Base-by-base conservation (phyloP, 2,329 filamentous ascomycete species). In the Colletotrichum noveboracense region DNA sequence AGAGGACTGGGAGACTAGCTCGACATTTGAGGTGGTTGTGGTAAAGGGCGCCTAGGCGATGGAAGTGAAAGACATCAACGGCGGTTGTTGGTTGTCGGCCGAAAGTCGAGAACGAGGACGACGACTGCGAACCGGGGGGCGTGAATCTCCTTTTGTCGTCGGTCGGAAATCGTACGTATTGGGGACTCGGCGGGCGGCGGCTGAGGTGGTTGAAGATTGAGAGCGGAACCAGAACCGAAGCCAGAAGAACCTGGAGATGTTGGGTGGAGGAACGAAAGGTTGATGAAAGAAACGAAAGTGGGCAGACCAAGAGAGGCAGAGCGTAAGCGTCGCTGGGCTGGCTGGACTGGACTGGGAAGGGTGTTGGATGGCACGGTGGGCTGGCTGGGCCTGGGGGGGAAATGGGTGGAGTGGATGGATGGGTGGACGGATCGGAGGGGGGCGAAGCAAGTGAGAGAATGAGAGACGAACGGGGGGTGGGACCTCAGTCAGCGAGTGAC, bases 1-100 rank as follows among this genome's bases (percentile, higher is more conserved):
- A 78, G 75, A 77, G 77, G 69, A 77, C 62, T 58, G 75, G 48
- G 77, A 78, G 77, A 76, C 77, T 78, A 78, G 77, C 77, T 78
- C 77, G 75, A 65, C 73, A 73, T 75, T 75, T 60, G 66, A 30
- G 55, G n/a, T 55, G 61, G 28, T 66, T 68, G 62, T 76, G 18
- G 43, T 55, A 32, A 72, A 66, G 48, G 68, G 65, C 70, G 74
- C 48, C 60, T 76, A 76, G 60, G 48, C 66, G 72, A 43, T 21
- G 28, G 65, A 76, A 76, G 71, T 43, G 74, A 70, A 74, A 76
- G 74, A 74, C 74, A 76, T 76, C 34, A 74, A 76, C 60, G 65
- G 74, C 71, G 66, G 61, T 56, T 61, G 60, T 30, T 13, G 26
- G 14, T 52, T 70, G 65, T 75, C 65, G 43, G 52, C 70, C 70